Base-by-base conservation (phyloP, 1,284 basidiomycete genomes). In the Puccinia horiana region DNA sequence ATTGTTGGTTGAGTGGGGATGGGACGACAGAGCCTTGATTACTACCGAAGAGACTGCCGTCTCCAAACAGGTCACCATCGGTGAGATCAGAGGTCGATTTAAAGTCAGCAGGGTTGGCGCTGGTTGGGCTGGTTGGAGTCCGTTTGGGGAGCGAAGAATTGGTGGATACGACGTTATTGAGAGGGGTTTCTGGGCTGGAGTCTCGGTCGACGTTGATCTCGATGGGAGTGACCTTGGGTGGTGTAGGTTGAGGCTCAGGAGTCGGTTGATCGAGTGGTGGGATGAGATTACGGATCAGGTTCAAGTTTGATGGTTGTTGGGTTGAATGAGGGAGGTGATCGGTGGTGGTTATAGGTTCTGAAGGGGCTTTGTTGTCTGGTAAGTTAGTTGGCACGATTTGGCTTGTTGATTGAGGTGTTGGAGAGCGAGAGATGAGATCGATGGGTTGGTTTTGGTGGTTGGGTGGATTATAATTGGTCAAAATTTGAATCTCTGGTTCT, bases 61-160 rank as follows among this genome's bases (percentile, higher is more conserved):
- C 77, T 9, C 77, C 77, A 70, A 70, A 79, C 16, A 79, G 37
- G 40, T 79, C 77, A 42, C 65, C 77, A 70, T 79, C 77, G 42
- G 77, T 47, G 54, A 40, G 20, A 40, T 79, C 77, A 18, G 77
- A 79, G 29, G 70, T 44, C 1, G 65, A 69, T 44, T 69, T 69
- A 18, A 42, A 26, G 23, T 69, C 65, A 61, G 2, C 16, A 32
- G 32, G 58, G 12, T 61, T 61, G 5, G 26, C n/a, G 12, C 58
- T 29, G 2, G 58, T 61, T 5, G 58, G 58, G 29, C 58, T 61
- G 12, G 6, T 26, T 8, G 56, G 8, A 9, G 56, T 9, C 2
- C 4, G 58, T 35, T 61, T 35, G 26, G 26, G 58, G 8, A 2
- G 18, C n/a, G 56, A 8, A 9, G 56, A 18, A 4, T 58, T 3